A percentile compares a stretch with the other conserved stretches of the same genome.
phyloP scores from a whole-genome alignment of 164 flowering plant species.

The Magnolia changhungtana region DNA sequence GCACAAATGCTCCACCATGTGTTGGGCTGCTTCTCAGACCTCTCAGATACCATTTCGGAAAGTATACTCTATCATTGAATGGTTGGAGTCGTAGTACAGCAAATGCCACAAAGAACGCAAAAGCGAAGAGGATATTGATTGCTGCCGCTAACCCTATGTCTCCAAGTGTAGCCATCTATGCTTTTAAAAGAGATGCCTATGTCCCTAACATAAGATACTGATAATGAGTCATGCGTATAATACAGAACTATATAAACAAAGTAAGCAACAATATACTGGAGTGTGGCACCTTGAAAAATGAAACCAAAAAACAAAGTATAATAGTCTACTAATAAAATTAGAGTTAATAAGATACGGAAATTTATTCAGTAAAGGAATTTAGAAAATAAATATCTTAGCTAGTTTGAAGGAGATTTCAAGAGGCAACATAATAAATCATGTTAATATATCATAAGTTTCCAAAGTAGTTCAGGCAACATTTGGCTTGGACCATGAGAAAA shows the following conservation, averaged over 20 bases:
- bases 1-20: constrained; percentile 42
- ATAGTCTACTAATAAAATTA: background rate
- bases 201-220: background rate
- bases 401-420: background rate
- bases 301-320: background rate
- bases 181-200: constrained; percentile 7
- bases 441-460: background rate
- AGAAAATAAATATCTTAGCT: background rate
- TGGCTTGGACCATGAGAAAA: background rate
- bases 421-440: background rate
- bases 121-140: constrained; percentile 62
- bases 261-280: background rate
- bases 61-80: constrained; percentile 75
- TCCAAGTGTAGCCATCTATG: constrained; percentile 51
- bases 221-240: background rate
- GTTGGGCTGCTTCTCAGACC: constrained; percentile 61
- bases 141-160: constrained; percentile 69
- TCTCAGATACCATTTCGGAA: constrained; percentile 82
- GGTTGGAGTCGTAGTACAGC: constrained; percentile 75
- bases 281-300: background rate
- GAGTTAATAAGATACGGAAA: too few relatives aligned
- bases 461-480: background rate
- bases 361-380: too few relatives aligned
- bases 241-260: background rate
- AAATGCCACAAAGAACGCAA: constrained; percentile 66